Evolutionary conservation across 495 filamentous ascomycete species (phyloP).

Genomic region (Penicillium coffeae): DNA sequence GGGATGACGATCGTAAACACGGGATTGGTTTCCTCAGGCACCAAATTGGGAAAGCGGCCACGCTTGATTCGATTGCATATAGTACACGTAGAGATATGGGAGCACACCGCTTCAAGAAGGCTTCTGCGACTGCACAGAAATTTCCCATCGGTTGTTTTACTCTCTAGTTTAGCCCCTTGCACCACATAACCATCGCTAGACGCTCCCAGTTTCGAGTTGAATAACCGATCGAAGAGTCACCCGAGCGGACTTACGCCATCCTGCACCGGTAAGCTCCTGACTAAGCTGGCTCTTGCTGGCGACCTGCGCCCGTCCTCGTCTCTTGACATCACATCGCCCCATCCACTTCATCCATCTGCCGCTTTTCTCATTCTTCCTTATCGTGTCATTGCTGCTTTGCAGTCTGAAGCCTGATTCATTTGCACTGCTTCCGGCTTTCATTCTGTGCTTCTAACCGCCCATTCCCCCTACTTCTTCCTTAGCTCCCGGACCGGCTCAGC

Average conservation of each 20-base stretch:
- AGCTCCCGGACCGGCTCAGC: conserved; percentile 31
- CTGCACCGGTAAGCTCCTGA: conserved; percentile 34
- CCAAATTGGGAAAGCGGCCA: conserved; percentile 1
- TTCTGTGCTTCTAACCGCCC: conserved; percentile 12
- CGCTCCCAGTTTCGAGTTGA: too few species aligned
- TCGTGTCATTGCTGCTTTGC: conserved; percentile 16
- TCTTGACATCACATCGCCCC: conserved; percentile 49
- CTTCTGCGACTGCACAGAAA: too few species aligned
- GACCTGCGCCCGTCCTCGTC: conserved; percentile 36
- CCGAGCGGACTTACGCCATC: not conserved
- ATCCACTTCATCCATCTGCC: conserved; percentile 37
- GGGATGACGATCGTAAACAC: not conserved
- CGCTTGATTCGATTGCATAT: conserved; percentile 1
- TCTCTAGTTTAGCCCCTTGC: not conserved
- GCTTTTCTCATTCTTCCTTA: conserved; percentile 18
- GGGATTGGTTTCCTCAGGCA: conserved; percentile 25
- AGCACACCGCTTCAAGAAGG: not conserved
- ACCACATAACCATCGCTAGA: too few species aligned
- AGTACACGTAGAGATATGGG: not conserved
- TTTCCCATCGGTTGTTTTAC: not conserved
- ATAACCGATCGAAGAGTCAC: not conserved
- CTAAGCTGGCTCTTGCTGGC: conserved; percentile 37
- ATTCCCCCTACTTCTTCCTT: conserved; percentile 27
- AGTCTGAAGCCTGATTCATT: conserved; percentile 15
- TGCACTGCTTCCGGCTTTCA: conserved; percentile 17